Conservation (phyloP, 2,329 filamentous ascomycete genomes). For the Corinectria fuckeliana region DNA sequence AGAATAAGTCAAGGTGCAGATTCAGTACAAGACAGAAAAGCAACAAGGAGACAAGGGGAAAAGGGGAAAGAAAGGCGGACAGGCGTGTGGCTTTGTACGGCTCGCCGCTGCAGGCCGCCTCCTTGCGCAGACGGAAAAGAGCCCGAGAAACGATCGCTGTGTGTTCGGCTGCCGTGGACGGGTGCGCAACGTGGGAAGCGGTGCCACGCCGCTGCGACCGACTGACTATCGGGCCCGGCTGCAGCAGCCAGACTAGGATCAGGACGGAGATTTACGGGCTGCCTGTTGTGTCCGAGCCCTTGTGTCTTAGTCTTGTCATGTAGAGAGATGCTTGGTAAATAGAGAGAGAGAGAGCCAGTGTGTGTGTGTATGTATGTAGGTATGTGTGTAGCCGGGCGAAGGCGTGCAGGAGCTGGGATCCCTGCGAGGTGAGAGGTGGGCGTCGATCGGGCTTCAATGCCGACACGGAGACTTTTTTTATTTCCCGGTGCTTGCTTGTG, state of each 20-base stretch:
- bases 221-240: too few species aligned
- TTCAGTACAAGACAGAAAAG: not conserved
- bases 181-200: constrained; percentile 1
- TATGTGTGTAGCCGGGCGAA: constrained; percentile 7
- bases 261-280: too few species aligned
- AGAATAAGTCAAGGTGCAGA: too few species aligned
- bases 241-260: too few species aligned
- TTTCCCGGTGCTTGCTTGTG: not conserved
- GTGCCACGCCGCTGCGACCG: too few species aligned
- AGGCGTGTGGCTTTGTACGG: constrained; percentile 4
- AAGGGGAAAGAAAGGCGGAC: not conserved
- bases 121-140: not conserved
- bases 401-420: constrained; percentile 32
- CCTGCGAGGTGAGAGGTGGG: constrained; percentile 19
- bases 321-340: not conserved
- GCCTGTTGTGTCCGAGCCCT: too few species aligned
- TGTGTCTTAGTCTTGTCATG: too few species aligned
- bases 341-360: too few species aligned
- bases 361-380: too few species aligned
- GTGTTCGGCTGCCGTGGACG: not conserved
- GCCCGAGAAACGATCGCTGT: not conserved
- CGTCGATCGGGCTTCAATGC: constrained; percentile 20
- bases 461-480: constrained; percentile 7
- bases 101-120: not conserved
- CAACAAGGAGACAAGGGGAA: not conserved